A percentile compares a stretch with the other conserved stretches of the same genome.
Evolutionary conservation across 1,284 basidiomycete species (phyloP).

Genomic region (Dichomitus squalens): DNA sequence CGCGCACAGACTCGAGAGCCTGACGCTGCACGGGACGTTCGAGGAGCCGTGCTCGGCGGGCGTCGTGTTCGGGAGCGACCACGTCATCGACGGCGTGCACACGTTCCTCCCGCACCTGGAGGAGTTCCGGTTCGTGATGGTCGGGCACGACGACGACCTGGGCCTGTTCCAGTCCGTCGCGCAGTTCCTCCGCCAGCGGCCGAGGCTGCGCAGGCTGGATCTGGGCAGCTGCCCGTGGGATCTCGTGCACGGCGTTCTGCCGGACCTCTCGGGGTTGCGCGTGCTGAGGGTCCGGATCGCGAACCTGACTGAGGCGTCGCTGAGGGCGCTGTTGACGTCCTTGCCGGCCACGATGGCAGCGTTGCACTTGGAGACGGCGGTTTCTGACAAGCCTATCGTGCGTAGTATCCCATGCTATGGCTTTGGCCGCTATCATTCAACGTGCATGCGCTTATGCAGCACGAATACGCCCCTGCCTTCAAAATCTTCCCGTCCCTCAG

Average conservation of each 20-base stretch:
- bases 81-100: conserved; percentile 56
- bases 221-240: conserved; percentile 67
- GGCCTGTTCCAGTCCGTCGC: conserved; percentile 54
- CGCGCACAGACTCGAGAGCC: conserved; percentile 56
- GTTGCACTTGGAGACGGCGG: conserved; percentile 50
- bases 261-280: conserved; percentile 49
- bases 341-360: conserved; percentile 55
- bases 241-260: conserved; percentile 50
- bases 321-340: conserved; percentile 42
- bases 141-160: conserved; percentile 61
- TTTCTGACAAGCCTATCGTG: conserved; percentile 53
- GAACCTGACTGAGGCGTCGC: conserved; percentile 42
- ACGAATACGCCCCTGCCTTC: conserved; percentile 53
- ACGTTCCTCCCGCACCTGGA: conserved; percentile 63
- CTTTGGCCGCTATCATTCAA: not conserved
- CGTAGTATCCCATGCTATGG: conserved; percentile 21
- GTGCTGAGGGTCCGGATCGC: conserved; percentile 58
- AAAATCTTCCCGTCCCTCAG: conserved; percentile 48
- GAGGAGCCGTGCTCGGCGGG: conserved; percentile 58
- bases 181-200: conserved; percentile 52
- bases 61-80: conserved; percentile 65
- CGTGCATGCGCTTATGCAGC: conserved; percentile 34
- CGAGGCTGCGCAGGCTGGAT: conserved; percentile 54
- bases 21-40: conserved; percentile 66
- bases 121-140: conserved; percentile 60